phyloP scores from a whole-genome alignment of 1,284 basidiomycete species.

The Trametes polyzona region DNA sequence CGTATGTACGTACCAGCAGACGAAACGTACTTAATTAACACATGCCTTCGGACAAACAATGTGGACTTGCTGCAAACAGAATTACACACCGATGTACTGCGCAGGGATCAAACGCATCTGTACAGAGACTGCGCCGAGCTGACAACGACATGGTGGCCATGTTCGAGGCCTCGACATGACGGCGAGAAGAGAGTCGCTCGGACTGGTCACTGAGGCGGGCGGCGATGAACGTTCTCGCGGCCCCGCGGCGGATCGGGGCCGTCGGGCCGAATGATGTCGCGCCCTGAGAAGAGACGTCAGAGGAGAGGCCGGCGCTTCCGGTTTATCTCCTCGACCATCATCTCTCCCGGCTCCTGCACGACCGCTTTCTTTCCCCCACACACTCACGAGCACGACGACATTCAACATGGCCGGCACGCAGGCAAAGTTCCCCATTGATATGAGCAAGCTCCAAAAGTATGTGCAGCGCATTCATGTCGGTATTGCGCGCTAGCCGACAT shows the following conservation, averaged over 20 bases:
- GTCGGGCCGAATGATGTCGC: background rate
- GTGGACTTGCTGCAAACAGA: too few relatives aligned
- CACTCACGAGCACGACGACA: background rate
- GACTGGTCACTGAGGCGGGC: background rate
- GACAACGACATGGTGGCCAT: too few relatives aligned
- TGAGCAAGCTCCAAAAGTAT: constrained; percentile 74
- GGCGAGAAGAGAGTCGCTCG: too few relatives aligned
- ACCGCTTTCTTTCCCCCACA: background rate
- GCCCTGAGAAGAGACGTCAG: constrained; percentile 6
- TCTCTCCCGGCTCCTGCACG: constrained; percentile 6
- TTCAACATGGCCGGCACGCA: constrained; percentile 45
- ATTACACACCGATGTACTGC: too few relatives aligned
- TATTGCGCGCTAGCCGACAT: background rate
- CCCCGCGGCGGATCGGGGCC: background rate
- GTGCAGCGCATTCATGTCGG: background rate
- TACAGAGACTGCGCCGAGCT: too few relatives aligned
- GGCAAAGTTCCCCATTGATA: constrained; percentile 73
- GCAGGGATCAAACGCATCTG: too few relatives aligned
- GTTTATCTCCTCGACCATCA: constrained; percentile 25
- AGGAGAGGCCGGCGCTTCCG: background rate
- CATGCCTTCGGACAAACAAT: too few relatives aligned
- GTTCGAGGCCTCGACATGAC: too few relatives aligned
- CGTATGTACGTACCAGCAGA: too few relatives aligned
- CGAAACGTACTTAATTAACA: too few relatives aligned
- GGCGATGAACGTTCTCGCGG: background rate